phyloP scores from a whole-genome alignment of 2,329 filamentous ascomycete genomes.

The Verticillium tricorpus region DNA sequence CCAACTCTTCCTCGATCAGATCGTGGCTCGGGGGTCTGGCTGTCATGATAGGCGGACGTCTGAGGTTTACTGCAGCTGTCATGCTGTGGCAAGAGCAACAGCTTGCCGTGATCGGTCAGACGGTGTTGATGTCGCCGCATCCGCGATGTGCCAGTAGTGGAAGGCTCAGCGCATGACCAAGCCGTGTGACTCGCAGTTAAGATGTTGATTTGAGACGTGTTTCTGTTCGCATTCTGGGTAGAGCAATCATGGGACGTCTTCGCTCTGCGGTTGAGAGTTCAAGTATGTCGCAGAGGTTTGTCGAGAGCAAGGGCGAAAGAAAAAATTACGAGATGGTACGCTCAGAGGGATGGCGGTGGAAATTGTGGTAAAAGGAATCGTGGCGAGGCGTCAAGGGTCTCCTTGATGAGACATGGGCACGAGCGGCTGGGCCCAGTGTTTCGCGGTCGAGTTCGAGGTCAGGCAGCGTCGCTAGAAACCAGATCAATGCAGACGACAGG shows the following conservation, averaged over 20 bases:
- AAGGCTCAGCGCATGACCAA: conserved; percentile 6
- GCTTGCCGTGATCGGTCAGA: background rate
- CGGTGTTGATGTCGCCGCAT: background rate
- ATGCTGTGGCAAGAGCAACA: conserved; percentile 10
- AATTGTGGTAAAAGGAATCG: background rate
- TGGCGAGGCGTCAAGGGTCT: conserved; percentile 3
- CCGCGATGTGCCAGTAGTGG: background rate
- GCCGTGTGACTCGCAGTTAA: conserved; percentile 6
- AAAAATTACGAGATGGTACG: background rate
- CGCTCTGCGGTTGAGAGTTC: background rate
- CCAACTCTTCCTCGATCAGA: conserved; percentile 20
- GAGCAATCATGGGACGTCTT: conserved; percentile 4
- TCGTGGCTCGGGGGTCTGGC: conserved; percentile 20
- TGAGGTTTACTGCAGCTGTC: conserved; percentile 17
- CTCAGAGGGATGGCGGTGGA: background rate
- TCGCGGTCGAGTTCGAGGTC: background rate
- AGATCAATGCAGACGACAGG: background rate
- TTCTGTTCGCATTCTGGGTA: conserved; percentile 11
- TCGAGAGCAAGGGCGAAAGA: background rate
- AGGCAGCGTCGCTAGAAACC: background rate
- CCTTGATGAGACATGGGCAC: background rate
- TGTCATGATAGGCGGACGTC: conserved; percentile 26
- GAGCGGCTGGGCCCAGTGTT: background rate
- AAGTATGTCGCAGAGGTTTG: background rate
- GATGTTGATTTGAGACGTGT: conserved; percentile 5